A percentile compares a stretch with the other conserved stretches of the same genome.
phyloP scores from a whole-genome alignment of 2,329 filamentous ascomycete species.

The Pleurostoma richardsiae region DNA sequence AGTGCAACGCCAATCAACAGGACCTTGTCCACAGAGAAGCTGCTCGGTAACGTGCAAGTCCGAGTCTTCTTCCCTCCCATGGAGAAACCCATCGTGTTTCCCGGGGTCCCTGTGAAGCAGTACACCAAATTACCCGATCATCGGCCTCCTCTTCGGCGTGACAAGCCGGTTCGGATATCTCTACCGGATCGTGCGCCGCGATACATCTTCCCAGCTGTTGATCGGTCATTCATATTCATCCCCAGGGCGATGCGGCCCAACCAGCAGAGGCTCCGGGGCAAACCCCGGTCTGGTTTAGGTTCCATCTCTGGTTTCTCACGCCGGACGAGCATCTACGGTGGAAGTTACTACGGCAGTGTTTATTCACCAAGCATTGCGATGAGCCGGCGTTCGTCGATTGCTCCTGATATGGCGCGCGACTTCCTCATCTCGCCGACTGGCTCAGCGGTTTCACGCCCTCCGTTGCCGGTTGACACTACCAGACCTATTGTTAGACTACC shows the following conservation, averaged over 20 bases:
- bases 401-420: constrained; percentile 40
- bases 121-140: constrained; percentile 95
- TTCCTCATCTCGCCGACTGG: constrained; percentile 75
- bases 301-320: constrained; percentile 66
- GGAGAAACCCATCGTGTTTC: constrained; percentile 64
- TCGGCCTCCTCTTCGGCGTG: constrained; percentile 84
- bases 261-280: constrained; percentile 73
- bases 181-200: constrained; percentile 73
- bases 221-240: constrained; percentile 97
- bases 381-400: constrained; percentile 80
- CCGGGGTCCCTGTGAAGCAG: constrained; percentile 76
- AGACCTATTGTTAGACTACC: constrained; percentile 77
- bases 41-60: constrained; percentile 80
- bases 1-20: constrained; percentile 65
- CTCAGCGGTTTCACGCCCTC: constrained; percentile 64
- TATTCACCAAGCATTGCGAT: constrained; percentile 86
- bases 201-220: constrained; percentile 86
- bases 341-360: constrained; percentile 63
- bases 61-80: constrained; percentile 76
- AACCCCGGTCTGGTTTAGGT: constrained; percentile 66
- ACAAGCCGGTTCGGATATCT: constrained; percentile 94
- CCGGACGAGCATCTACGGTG: constrained; percentile 76
- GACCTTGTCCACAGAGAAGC: constrained; percentile 75
- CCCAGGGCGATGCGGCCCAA: constrained; percentile 89
- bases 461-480: constrained; percentile 48